Percentiles rank a stretch among this genome's conserved stretches.
Evolutionary conservation across 495 filamentous ascomycete species (phyloP).

Genomic region (Penicillium alfredii): DNA sequence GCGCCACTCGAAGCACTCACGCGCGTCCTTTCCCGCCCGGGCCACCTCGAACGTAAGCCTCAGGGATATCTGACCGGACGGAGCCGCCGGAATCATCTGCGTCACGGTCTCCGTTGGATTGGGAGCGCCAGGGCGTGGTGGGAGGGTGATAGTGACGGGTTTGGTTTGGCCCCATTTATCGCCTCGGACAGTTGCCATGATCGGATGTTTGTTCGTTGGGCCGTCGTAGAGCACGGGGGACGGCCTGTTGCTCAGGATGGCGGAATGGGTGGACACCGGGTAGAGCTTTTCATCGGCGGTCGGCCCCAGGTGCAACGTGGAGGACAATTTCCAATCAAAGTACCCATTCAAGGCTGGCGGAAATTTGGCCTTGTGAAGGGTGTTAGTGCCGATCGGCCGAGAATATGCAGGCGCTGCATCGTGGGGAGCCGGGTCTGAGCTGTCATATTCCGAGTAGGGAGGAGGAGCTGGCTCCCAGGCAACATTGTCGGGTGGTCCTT

Average conservation of each 20-base stretch:
- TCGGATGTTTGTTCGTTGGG: conserved; percentile 4
- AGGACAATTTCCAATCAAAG: conserved; percentile 13
- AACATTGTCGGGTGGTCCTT: no score
- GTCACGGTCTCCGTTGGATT: neutral
- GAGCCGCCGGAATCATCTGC: conserved; percentile 1
- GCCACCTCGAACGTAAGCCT: conserved; percentile 6
- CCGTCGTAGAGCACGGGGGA: conserved; percentile 7
- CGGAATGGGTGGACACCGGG: conserved; percentile 3
- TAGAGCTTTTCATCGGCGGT: conserved; percentile 13
- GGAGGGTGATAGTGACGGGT: neutral
- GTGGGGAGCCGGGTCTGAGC: no score
- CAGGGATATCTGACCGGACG: neutral
- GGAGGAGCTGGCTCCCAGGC: no score
- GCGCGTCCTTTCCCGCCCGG: conserved; percentile 1
- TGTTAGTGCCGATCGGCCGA: no score
- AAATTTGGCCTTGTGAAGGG: no score
- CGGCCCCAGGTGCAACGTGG: conserved; percentile 14
- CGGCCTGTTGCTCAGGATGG: conserved; percentile 1
- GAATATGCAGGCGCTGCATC: no score
- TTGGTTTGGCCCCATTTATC: conserved; percentile 5
- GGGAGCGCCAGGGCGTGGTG: neutral
- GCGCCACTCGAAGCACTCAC: conserved; percentile 13
- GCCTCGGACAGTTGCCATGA: conserved; percentile 1
- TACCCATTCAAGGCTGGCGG: conserved; percentile 14
- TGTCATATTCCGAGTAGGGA: no score